Evolutionary conservation across 495 filamentous ascomycete species (phyloP), one percentile per base, ranked within the genome.

Genomic region (Lineolata rhizophorae): DNA sequence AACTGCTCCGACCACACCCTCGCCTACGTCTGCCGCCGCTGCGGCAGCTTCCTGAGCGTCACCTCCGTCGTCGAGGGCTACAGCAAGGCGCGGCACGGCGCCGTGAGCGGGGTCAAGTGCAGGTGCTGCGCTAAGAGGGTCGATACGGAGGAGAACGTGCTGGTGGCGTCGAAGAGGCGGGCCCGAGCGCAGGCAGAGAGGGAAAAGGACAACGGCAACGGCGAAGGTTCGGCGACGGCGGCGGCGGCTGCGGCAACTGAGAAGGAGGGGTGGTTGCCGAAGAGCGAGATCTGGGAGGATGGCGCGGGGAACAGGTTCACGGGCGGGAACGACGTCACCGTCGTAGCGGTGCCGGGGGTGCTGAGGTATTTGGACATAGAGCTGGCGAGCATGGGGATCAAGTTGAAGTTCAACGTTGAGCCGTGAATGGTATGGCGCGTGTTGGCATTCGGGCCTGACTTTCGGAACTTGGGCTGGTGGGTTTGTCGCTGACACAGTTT

Each of bases 331-430:
- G 67, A 94, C 45, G 85, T 84, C 3, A 85, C 87, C 18, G 54
- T 85, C 29, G 82, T 95, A 37, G 82, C 77, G 31, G 77, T 97
- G 30, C 87, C 87, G 0, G 85, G 83, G 34, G 87, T 91, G 29
- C 53, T 97, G 42, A 75, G 73, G 53, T 95, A 80, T 59, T 49
- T 97, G 38, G 87, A 97, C 61, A 84, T 91, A 4, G 87, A 97
- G 50, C 56, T 97, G 40, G 77, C 80, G 26, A 78, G 82, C 26
- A 95, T 93, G 82, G 83, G 83, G 31, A 70, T 91, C 30, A 66
- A 75, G 46, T 69, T 93, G 61, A 82, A 74, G 61, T 97, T 87
- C 53, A 72, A 72, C 53, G 67, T 95, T 20, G 69, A 63, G 29
- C 70, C 64, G 27, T 67, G 43, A 32, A 5, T n/a, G 18, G n/a